Evolutionary conservation across 2,329 filamentous ascomycete genomes (phyloP), one percentile per base, ranked within the genome.

Genomic region (Cladosporium phlei): DNA sequence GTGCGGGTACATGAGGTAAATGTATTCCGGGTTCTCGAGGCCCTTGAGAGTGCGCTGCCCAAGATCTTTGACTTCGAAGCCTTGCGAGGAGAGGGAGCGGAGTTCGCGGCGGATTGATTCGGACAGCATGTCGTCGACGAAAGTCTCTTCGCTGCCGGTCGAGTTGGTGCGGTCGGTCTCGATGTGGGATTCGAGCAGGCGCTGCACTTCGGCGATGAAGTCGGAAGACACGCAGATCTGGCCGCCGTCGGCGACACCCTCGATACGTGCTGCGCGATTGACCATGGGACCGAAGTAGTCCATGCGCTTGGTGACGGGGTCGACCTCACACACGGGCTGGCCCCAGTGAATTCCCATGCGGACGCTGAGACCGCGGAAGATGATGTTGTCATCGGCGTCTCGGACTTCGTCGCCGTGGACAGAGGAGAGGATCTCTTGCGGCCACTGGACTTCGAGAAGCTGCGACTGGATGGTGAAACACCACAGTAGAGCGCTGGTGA

Each of bases 211-310:
- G 10, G 86, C 87, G 61, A 98, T 95, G 68, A 97, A 97, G 66
- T 98, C 93, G 1, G 89, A 89, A 1, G 90, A 96, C 2, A 97
- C 93, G 0, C 91, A 93, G 55, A 97, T 96, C 65, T 98, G 91
- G 1, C 93, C 93, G 51, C 93, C 93, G 64, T 98, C 93, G 27
- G 93, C 93, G 33, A 95, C 90, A 17, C 88, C 85, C 5, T 88
- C 93, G 55, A 98, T 95, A 70, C 93, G 86, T 12, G 93, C 86
- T 1, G 93, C 88, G 62, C 94, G 90, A 69, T 98, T 98, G 60
- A 98, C 93, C 89, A 98, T 98, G 11, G 93, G 93, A 0, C 93
- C 93, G 64, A 97, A 98, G 70, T 98, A 98, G 61, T 98, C 93
- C 93, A 98, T 98, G 53, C 93, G 88, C 48, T 90, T 85, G 1